Conservation (phyloP, 2,329 filamentous ascomycete genomes). For the Tolypocladium amazonense region DNA sequence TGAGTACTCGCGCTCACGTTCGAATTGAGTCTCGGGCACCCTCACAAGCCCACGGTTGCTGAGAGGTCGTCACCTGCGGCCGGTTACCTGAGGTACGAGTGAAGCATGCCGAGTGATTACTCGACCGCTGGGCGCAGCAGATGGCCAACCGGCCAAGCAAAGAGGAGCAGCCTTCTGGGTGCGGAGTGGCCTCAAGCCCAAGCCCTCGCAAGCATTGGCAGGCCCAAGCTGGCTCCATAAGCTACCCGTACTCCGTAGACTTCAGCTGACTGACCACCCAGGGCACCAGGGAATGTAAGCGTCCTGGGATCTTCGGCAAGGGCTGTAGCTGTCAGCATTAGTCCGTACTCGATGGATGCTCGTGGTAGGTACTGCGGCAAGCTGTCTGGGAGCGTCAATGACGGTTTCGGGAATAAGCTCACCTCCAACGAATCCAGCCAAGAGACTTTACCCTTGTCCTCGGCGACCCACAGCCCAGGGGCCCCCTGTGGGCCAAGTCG, state of each 20-base stretch:
- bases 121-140: not conserved
- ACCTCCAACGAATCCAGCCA: not conserved
- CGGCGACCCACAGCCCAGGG: constrained; percentile 1
- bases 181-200: not conserved
- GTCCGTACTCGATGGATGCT: not conserved
- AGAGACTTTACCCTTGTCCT: constrained; percentile 1
- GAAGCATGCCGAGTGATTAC: not conserved
- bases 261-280: not conserved
- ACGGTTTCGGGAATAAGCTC: not conserved
- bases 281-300: not conserved
- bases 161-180: not conserved
- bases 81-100: not conserved
- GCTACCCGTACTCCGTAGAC: no score
- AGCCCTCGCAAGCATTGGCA: not conserved
- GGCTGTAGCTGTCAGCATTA: not conserved
- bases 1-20: not conserved
- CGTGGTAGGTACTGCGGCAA: no score
- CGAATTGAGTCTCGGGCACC: not conserved
- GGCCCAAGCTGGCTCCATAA: not conserved
- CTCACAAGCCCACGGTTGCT: not conserved
- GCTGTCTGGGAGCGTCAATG: no score
- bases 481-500: constrained; percentile 23
- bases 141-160: not conserved
- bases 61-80: not conserved
- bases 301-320: not conserved